Base-by-base conservation (phyloP, 495 filamentous ascomycete species). In the Xylaria nigripes region DNA sequence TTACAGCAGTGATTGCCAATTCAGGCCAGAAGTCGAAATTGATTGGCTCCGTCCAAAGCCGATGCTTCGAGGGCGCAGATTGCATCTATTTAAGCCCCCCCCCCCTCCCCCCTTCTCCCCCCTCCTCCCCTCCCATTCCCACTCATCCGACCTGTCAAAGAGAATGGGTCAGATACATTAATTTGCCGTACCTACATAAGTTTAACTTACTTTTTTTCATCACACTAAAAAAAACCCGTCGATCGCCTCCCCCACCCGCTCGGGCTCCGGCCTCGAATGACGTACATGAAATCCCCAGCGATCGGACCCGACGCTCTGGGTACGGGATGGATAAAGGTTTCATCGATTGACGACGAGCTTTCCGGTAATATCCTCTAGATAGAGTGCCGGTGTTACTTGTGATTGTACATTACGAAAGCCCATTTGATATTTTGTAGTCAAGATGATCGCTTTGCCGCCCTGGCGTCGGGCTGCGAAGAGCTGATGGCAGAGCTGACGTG, bases 241-340 rank as follows among this genome's bases (percentile, higher is more conserved):
- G 59, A 38, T 49, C 30, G 48, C 54, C 36, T 44, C 12, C 6
- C 32, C 32, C 32, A 34, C 32, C 32, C 32, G 25, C 32, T 15
- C 7, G 32, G 43, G 43, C 51, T 42, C 51, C 32, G 44, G 51
- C 32, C 42, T 59, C 48, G 55, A 53, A 58, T 54, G 62, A 62
- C 62, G 29, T 36, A 60, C 55, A 56, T 54, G 42, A 51, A 51
- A 49, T 36, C 46, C 51, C 48, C 7, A 46, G 48, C 48, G 61
- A 63, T 66, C 61, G 53, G 63, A 63, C 61, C 63, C 63, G 56
- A 61, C 63, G 48, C 56, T 56, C 51, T 66, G 63, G 63, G 51
- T 58, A 32, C 19, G 51, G 42, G 36, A 45, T 50, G 21, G 55
- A 24, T 38, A 50, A 47, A 50, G 54, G 52, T 51, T 54, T 50